Base-by-base conservation (phyloP, 805 yeast species). In the Grigorovia humatica region DNA sequence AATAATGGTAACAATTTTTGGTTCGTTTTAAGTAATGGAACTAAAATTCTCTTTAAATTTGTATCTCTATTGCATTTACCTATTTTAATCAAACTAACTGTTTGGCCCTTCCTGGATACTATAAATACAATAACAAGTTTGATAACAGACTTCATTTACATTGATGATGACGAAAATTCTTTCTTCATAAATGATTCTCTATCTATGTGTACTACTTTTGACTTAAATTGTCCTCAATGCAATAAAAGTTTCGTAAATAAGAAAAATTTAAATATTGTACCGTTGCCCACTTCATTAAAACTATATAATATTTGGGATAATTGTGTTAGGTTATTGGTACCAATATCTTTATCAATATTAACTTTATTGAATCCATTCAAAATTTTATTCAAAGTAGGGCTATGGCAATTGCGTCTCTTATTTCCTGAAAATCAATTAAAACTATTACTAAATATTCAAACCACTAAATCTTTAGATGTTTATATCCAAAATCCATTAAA, bases 391-490 rank as follows among this genome's bases (percentile, higher is more conserved):
- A 57, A 59, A 45, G 27, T 62, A 12, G 64, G 64, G 2, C 40
- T 64, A 15, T 59, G 62, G 61, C 67, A 62, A 52, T 48, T 64
- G 35, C 50, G 67, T 30, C 52, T 57, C 23, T 32, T 64, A 11
- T 63, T 64, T 32, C 65, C 67, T 6, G 68, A 64, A 48, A 53
- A 48, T n/a, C 53, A 54, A 17, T 46, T 64, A 29, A 51, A 62
- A 44, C 42, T 52, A n/a, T 11, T 64, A 20, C 47, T 64, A 29
- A 56, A 60, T 43, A 58, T 59, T 15, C 55, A 62, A 44, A 62
- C 63, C 12, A 59, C 68, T 15, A 61, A 55, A 44, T 64, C 65
- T 1, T 48, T 64, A 20, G 67, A 64, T 52, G 62, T 63, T 1
- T 64, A 59, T 49, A 48, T 54, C 18, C 58, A 59, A 20, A 55